A percentile compares a stretch with the other conserved stretches of the same genome.
These are phyloP conservation scores for Thelephora terrestris DNA, from an alignment of 1,284 basidiomycete genomes.

Conservation along the genomic window DNA sequence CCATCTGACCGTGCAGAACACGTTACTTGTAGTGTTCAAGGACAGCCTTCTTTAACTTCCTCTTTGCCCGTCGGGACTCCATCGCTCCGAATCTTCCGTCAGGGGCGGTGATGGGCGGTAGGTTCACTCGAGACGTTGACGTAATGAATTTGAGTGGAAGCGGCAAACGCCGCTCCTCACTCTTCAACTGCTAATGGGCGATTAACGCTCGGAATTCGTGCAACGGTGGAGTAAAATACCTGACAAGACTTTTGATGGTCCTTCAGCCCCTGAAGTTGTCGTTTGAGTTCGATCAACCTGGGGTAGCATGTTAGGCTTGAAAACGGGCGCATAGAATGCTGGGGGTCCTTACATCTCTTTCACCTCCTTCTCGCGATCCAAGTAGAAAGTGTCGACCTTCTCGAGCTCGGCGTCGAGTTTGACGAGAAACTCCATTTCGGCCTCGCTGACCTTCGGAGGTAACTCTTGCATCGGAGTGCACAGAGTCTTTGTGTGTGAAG, in stretches of 20 bases:
- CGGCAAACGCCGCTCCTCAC: background rate
- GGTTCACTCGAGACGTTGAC: too few species aligned
- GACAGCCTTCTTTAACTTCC: constrained; percentile 73
- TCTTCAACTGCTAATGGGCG: too few species aligned
- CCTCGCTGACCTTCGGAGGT: constrained; percentile 40
- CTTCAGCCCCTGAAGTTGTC: constrained; percentile 67
- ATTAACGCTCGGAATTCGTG: background rate
- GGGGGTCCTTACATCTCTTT: constrained; percentile 27
- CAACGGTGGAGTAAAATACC: constrained; percentile 29
- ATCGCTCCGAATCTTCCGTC: constrained; percentile 35
- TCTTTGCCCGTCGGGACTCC: constrained; percentile 75
- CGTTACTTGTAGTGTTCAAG: constrained; percentile 76
- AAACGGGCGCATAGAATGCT: constrained; percentile 5
- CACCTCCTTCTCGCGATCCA: constrained; percentile 59
- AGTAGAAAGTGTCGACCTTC: constrained; percentile 80
- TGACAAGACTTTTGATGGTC: constrained; percentile 62
- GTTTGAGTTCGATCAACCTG: constrained; percentile 33
- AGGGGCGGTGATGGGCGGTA: too few species aligned
- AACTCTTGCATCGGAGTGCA: constrained; percentile 25
- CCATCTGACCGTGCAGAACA: background rate
- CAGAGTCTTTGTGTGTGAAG: too few species aligned
- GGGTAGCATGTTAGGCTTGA: background rate
- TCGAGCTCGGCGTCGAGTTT: constrained; percentile 67
- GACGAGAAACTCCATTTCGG: constrained; percentile 65
- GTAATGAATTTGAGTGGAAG: background rate